Evolutionary conservation across 2,329 filamentous ascomycete genomes (phyloP).

Genomic region (Aspergillus pseudoviridinutans): DNA sequence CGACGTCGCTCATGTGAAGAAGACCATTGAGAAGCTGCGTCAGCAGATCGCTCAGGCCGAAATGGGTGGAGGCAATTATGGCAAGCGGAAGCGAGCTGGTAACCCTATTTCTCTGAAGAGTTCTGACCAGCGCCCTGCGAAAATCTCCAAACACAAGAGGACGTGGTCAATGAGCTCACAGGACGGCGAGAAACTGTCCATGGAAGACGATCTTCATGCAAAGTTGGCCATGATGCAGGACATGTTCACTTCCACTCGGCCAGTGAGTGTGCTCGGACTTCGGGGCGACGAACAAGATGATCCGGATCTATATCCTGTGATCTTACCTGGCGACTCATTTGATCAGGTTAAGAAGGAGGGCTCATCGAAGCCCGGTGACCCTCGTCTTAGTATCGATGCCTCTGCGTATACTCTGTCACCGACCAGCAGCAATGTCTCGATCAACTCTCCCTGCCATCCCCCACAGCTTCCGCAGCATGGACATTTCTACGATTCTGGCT

Average conservation of each 20-base stretch:
- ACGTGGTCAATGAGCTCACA: slow-evolving; percentile 91
- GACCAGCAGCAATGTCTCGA: slow-evolving; percentile 36
- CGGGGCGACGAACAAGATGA: slow-evolving; percentile 44
- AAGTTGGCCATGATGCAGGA: slow-evolving; percentile 43
- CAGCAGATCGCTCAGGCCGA: slow-evolving; percentile 81
- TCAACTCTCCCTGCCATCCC: slow-evolving; percentile 31
- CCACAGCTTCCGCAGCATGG: slow-evolving; percentile 13
- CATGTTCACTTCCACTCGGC: slow-evolving; percentile 45
- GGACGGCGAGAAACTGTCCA: slow-evolving; percentile 36
- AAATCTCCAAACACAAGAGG: slow-evolving; percentile 83
- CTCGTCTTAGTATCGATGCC: slow-evolving; percentile 30
- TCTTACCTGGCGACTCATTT: slow-evolving; percentile 29
- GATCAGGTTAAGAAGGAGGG: slow-evolving; percentile 29
- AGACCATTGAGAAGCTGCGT: slow-evolving; percentile 92
- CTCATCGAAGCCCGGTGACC: slow-evolving; percentile 28
- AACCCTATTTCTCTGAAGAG: slow-evolving; percentile 44
- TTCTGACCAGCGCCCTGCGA: slow-evolving; percentile 64
- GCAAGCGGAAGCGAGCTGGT: slow-evolving; percentile 59
- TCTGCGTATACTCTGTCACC: slow-evolving; percentile 38
- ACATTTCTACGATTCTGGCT: slow-evolving; percentile 18
- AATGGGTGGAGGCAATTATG: slow-evolving; percentile 56
- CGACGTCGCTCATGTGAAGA: slow-evolving; percentile 90
- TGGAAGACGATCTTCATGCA: slow-evolving; percentile 44
- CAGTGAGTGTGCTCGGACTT: slow-evolving; percentile 40
- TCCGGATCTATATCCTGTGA: slow-evolving; percentile 42